Conservation (phyloP, 768 basidiomycete species). For the Lactifluus echinatus region DNA sequence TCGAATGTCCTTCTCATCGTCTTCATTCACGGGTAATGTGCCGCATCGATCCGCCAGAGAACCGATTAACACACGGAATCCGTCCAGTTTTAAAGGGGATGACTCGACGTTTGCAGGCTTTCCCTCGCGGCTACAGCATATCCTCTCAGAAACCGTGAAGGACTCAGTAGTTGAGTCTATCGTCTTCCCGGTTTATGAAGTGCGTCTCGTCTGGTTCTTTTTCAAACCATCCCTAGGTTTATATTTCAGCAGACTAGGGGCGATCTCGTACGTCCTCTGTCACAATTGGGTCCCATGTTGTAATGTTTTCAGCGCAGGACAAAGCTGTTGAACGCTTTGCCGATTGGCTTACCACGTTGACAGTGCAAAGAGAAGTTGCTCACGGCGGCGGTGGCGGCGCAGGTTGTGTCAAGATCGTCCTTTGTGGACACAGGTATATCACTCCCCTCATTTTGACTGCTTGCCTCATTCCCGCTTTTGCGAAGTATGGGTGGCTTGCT, state of each 20-base stretch:
- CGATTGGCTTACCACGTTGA: constrained; percentile 87
- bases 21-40: constrained; percentile 66
- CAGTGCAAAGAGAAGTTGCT: constrained; percentile 76
- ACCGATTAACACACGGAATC: background rate
- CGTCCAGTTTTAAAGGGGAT: constrained; percentile 43
- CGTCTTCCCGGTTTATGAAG: constrained; percentile 89
- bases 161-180: constrained; percentile 56
- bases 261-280: constrained; percentile 53
- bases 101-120: constrained; percentile 72
- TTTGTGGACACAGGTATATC: constrained; percentile 81
- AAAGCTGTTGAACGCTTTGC: constrained; percentile 73
- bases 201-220: constrained; percentile 26
- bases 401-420: constrained; percentile 62
- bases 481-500: constrained; percentile 88
- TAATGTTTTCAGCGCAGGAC: constrained; percentile 5
- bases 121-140: constrained; percentile 69
- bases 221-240: background rate
- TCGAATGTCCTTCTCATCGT: constrained; percentile 52
- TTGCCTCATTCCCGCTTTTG: background rate
- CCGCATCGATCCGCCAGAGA: constrained; percentile 19
- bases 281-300: background rate
- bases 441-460: background rate
- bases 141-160: constrained; percentile 56
- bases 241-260: constrained; percentile 64
- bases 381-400: constrained; percentile 68